Evolutionary conservation across 1,284 basidiomycete species (phyloP), one percentile per base, ranked within the genome.

Genomic region (Malassezia brasiliensis): DNA sequence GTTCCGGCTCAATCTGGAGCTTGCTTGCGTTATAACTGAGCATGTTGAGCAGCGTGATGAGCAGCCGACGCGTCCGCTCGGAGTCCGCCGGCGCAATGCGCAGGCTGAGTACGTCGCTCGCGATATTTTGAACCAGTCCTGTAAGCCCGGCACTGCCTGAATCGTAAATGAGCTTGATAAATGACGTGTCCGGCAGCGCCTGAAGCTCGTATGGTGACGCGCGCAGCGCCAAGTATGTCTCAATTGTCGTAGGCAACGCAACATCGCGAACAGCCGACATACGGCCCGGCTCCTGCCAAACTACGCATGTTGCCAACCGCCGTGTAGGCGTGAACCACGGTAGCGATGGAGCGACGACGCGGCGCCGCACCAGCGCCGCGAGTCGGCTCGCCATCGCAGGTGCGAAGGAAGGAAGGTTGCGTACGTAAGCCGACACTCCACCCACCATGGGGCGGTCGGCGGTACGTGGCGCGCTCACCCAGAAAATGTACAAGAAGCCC

Each of bases 401-500:
- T 19, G 17, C 6, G 31, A 25, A 47, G 32, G 25, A 45, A 11
- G n/a, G n/a, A 45, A 40, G 9, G 32, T 11, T 37, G 36, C 15
- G 45, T 34, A 47, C 32, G 45, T 32, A 47, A 47, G 45, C 45
- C 31, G 17, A 0, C 30, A 7, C 28, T 46, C 7, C 37, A 17
- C 17, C 39, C 22, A 54, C 47, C 41, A 56, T 56, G 54, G 54
- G 54, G 7, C 49, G 54, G 20, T 51, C 54, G 11, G 54, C 54
- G 17, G 53, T 56, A 47, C 25, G 53, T 51, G 5, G 19, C 25
- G 36, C 5, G 44, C 48, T 45, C 2, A 51, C 42, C 25, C 11
- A 56, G 53, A 56, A 56, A 47, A 40, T 56, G 22, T 56, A 52
- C 44, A 56, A 56, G 49, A 56, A 56, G 25, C 22, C 31, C 3